phyloP scores from a whole-genome alignment of 805 yeast genomes.

The Wickerhamiella occidentalis region DNA sequence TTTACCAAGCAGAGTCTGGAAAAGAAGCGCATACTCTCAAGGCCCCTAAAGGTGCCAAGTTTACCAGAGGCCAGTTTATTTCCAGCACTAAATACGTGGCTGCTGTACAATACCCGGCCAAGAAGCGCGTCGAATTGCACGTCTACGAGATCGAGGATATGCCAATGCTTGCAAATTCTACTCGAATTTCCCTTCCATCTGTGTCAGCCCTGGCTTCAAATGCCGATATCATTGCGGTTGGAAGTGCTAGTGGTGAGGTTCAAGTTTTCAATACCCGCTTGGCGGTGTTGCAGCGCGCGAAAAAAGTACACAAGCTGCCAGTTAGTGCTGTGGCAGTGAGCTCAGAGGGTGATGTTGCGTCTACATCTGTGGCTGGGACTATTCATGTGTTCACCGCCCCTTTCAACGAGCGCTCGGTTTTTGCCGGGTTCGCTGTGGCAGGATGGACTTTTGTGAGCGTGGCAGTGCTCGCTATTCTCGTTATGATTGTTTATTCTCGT shows the following conservation, averaged over 20 bases:
- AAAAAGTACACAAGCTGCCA: constrained; percentile 17
- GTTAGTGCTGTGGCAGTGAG: constrained; percentile 19
- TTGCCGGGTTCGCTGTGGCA: constrained; percentile 13
- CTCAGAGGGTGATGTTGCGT: constrained; percentile 14
- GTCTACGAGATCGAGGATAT: constrained; percentile 12
- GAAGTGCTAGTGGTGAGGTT: constrained; percentile 20
- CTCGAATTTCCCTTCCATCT: constrained; percentile 12
- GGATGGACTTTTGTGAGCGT: constrained; percentile 1
- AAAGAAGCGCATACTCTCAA: constrained; percentile 5
- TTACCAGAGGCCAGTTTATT: constrained; percentile 16
- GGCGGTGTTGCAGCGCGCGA: constrained; percentile 4
- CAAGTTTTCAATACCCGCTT: constrained; percentile 12
- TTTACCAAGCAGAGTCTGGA: constrained; percentile 10
- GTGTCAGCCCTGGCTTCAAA: constrained; percentile 17
- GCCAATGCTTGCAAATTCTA: constrained; percentile 2
- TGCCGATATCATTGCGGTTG: constrained; percentile 17
- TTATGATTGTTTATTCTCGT: not conserved
- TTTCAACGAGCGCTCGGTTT: constrained; percentile 8
- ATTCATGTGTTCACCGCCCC: constrained; percentile 9
- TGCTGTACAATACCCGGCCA: constrained; percentile 13
- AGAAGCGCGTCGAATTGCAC: constrained; percentile 12
- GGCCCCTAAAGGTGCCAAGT: constrained; percentile 2
- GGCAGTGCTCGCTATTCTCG: constrained; percentile 5
- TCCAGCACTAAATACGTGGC: constrained; percentile 13
- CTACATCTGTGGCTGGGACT: constrained; percentile 21